phyloP scores from a whole-genome alignment of 1,284 basidiomycete species.

The Ceratobasidium theobromae region DNA sequence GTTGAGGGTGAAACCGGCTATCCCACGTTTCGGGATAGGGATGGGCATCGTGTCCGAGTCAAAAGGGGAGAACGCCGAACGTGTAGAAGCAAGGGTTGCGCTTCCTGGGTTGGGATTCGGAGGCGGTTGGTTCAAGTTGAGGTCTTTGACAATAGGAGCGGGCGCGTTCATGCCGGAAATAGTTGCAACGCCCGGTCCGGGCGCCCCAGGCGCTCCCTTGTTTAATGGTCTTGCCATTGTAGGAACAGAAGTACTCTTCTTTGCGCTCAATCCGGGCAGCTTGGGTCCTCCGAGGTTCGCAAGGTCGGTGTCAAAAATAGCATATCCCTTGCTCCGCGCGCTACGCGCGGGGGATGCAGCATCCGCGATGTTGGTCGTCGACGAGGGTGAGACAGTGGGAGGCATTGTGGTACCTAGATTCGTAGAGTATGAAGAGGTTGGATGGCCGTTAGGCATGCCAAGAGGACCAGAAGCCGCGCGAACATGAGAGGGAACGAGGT shows the following conservation, averaged over 20 bases:
- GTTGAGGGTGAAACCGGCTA: neutral
- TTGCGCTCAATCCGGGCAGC: neutral
- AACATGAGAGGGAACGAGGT: neutral
- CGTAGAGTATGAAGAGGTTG: neutral
- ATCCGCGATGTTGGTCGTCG: neutral
- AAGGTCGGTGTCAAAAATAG: constrained; percentile 50
- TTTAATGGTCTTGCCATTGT: neutral
- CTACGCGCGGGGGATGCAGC: constrained; percentile 25
- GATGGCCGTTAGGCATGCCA: neutral
- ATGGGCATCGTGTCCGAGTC: constrained; percentile 27
- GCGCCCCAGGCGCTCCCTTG: neutral
- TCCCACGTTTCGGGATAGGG: constrained; percentile 9
- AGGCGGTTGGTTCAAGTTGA: no score
- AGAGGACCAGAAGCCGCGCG: constrained; percentile 14
- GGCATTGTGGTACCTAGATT: neutral
- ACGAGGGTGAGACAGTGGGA: neutral
- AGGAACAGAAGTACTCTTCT: neutral
- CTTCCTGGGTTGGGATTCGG: neutral
- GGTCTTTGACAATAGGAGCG: neutral
- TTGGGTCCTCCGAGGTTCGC: constrained; percentile 40
- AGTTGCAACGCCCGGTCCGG: neutral
- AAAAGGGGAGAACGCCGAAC: constrained; percentile 17
- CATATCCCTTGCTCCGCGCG: constrained; percentile 43
- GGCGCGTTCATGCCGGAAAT: neutral
- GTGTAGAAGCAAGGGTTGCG: neutral